Percentiles rank a stretch among this genome's conserved stretches.
These are phyloP conservation scores for Plectosphaerella plurivora DNA, from an alignment of 2,329 filamentous ascomycete species.

Conservation along the genomic window DNA sequence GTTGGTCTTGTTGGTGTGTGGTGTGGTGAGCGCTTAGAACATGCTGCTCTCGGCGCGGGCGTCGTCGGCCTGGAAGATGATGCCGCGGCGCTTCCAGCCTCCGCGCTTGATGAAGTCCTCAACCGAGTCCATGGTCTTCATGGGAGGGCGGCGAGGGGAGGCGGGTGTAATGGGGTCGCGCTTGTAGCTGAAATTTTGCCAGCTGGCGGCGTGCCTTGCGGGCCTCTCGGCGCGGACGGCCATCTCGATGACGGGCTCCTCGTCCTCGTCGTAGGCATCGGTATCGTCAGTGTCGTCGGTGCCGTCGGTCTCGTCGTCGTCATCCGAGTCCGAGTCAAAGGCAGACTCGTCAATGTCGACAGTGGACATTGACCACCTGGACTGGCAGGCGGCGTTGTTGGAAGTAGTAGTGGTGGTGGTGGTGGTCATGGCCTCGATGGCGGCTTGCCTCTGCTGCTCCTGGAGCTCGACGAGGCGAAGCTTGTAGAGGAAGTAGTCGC, in stretches of 20 bases:
- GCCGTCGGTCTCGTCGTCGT: slow-evolving; percentile 7
- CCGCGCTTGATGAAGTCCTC: slow-evolving; percentile 37
- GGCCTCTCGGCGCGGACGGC: slow-evolving; percentile 8
- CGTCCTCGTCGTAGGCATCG: slow-evolving; percentile 6
- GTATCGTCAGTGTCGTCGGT: slow-evolving; percentile 11
- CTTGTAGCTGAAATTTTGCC: slow-evolving; percentile 29
- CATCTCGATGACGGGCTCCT: slow-evolving; percentile 8
- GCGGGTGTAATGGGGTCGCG: slow-evolving; percentile 14
- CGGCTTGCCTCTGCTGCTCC: slow-evolving; percentile 7
- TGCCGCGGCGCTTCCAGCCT: slow-evolving; percentile 38
- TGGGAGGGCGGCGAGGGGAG: slow-evolving; percentile 24
- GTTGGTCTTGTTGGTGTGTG: not conserved
- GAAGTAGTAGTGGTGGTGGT: not conserved
- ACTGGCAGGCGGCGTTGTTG: slow-evolving; percentile 20
- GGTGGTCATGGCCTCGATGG: slow-evolving; percentile 4
- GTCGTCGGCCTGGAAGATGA: slow-evolving; percentile 32
- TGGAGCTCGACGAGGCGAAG: slow-evolving; percentile 3
- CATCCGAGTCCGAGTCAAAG: slow-evolving; percentile 11
- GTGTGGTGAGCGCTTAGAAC: slow-evolving; percentile 6
- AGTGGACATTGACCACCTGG: slow-evolving; percentile 36
- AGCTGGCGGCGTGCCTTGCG: slow-evolving; percentile 5
- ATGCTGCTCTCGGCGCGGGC: slow-evolving; percentile 11
- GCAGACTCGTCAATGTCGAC: slow-evolving; percentile 9
- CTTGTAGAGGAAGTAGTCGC: slow-evolving; percentile 15
- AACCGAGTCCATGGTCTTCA: slow-evolving; percentile 27